A percentile compares a stretch with the other conserved stretches of the same genome.
Evolutionary conservation across 306 rosid species (phyloP).

Genomic region (Pachyrhizus erosus): DNA sequence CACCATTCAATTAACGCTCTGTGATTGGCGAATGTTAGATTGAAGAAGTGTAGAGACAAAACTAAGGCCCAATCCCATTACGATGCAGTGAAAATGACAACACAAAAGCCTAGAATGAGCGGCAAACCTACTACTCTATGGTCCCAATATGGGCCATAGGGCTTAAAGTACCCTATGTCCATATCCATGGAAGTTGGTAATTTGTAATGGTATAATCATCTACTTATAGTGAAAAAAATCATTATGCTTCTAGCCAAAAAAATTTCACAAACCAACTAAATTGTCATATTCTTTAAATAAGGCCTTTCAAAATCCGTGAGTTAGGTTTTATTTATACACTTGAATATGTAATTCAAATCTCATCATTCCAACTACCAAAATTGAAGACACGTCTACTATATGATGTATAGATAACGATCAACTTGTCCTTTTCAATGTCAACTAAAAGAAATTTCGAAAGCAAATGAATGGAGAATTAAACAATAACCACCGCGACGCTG

Average conservation of each 20-base stretch:
- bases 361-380: slow-evolving; percentile 18
- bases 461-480: slow-evolving; percentile 3
- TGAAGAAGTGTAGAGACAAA: neutral
- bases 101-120: neutral
- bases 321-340: neutral
- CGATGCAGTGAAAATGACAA: neutral
- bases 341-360: neutral
- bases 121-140: neutral
- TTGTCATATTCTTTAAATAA: neutral
- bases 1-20: neutral
- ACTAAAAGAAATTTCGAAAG: neutral
- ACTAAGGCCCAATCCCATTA: neutral
- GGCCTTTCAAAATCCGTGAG: slow-evolving; percentile 9
- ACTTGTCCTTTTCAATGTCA: slow-evolving; percentile 30
- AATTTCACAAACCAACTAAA: neutral
- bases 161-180: neutral
- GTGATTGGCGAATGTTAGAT: neutral
- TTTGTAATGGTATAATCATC: slow-evolving; percentile 6
- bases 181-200: slow-evolving; percentile 17
- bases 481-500: neutral
- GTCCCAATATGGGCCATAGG: slow-evolving; percentile 24
- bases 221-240: neutral
- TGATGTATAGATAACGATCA: neutral
- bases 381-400: neutral
- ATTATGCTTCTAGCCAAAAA: neutral